phyloP scores from a whole-genome alignment of 306 rosid species.

The Cyclanthera cordifolia region DNA sequence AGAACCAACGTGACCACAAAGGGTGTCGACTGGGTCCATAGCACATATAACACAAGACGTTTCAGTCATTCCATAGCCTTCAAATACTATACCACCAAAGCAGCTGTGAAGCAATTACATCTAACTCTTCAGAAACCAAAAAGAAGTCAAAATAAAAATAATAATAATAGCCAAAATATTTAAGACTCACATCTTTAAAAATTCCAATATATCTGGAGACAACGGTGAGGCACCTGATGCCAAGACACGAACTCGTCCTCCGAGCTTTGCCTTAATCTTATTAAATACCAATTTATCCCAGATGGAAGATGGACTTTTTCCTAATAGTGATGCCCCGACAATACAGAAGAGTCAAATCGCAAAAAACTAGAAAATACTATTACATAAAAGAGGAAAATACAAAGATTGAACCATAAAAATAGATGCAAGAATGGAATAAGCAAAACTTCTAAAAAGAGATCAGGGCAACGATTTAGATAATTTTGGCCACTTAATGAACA shows the following conservation, averaged over 20 bases:
- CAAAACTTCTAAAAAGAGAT: neutral
- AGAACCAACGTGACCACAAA: constrained; percentile 85
- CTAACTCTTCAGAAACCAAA: constrained; percentile 11
- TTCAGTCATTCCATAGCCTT: constrained; percentile 99
- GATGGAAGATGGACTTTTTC: constrained; percentile 77
- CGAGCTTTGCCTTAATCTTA: constrained; percentile 84
- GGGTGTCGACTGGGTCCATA: constrained; percentile 51
- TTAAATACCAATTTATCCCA: constrained; percentile 97
- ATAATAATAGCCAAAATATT: neutral
- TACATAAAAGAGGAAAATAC: neutral
- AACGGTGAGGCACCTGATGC: constrained; percentile 93
- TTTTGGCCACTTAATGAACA: neutral
- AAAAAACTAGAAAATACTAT: neutral
- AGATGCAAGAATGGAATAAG: neutral
- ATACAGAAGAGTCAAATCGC: neutral
- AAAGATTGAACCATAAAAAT: neutral
- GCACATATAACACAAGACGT: constrained; percentile 68
- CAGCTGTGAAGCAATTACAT: constrained; percentile 45
- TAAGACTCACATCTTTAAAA: constrained; percentile 72
- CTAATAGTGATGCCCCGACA: constrained; percentile 22
- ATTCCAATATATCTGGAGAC: constrained; percentile 92
- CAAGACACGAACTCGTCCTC: constrained; percentile 90
- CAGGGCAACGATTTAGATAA: neutral
- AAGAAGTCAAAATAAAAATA: neutral
- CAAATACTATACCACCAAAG: constrained; percentile 66